A percentile compares a stretch with the other conserved stretches of the same genome.
Conservation (phyloP, 2,329 filamentous ascomycete species). For the Cryphonectria carpinicola region DNA sequence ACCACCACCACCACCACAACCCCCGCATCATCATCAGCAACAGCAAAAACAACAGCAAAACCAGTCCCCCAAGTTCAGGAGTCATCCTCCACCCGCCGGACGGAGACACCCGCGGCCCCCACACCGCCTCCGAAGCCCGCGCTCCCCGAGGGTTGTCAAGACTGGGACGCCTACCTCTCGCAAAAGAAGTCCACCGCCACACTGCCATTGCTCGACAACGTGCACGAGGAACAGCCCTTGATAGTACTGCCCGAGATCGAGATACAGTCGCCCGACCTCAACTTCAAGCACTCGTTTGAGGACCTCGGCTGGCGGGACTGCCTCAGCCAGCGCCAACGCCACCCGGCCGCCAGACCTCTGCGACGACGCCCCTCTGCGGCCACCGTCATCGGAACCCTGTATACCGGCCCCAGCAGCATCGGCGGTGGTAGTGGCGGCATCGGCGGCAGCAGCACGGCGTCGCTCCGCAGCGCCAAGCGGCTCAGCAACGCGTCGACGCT, state of each 20-base stretch:
- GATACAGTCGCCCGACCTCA: constrained; percentile 15
- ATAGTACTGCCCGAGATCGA: background rate
- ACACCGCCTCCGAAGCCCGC: constrained; percentile 27
- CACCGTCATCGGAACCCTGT: constrained; percentile 2
- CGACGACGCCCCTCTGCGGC: background rate
- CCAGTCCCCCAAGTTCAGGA: background rate
- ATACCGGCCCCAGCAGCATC: background rate
- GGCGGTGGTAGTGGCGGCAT: background rate
- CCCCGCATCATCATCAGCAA: background rate
- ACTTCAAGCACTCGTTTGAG: constrained; percentile 17
- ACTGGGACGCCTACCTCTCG: constrained; percentile 28
- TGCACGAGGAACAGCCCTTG: constrained; percentile 8
- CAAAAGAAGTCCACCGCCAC: constrained; percentile 22
- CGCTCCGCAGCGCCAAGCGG: constrained; percentile 8
- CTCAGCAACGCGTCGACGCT: constrained; percentile 20
- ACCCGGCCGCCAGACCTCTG: constrained; percentile 6
- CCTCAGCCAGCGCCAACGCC: constrained; percentile 15
- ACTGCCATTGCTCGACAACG: background rate
- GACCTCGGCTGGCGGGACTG: constrained; percentile 19
- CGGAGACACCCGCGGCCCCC: constrained; percentile 20
- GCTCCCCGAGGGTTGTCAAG: constrained; percentile 20
- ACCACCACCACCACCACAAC: background rate
- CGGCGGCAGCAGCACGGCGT: constrained; percentile 9
- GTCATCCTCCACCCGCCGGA: constrained; percentile 2
- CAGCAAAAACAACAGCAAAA: background rate